A percentile compares a stretch with the other conserved stretches of the same genome.
phyloP scores from a whole-genome alignment of 148 eudicot species.

The Spergularia bocconei region DNA sequence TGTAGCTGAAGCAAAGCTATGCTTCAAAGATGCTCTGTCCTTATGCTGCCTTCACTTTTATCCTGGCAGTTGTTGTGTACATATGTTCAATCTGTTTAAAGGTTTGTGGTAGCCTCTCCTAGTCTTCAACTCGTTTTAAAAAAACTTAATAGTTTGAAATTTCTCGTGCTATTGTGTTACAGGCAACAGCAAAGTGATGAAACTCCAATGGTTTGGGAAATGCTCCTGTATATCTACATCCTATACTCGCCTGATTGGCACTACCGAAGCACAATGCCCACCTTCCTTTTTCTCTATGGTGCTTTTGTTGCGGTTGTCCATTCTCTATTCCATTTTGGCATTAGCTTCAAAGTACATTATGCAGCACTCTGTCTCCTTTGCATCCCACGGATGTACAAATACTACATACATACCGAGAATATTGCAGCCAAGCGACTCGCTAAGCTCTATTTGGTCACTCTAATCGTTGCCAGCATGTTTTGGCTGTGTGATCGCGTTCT shows the following conservation, averaged over 20 bases:
- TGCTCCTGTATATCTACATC: slow-evolving; percentile 76
- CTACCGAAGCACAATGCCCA: slow-evolving; percentile 78
- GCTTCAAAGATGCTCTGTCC: too few relatives aligned
- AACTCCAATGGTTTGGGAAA: slow-evolving; percentile 90
- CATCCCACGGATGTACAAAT: slow-evolving; percentile 82
- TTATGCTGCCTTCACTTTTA: too few relatives aligned
- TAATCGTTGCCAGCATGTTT: slow-evolving; percentile 46
- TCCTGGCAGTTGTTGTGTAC: too few relatives aligned
- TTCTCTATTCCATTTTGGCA: slow-evolving; percentile 45
- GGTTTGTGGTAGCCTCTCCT: too few relatives aligned
- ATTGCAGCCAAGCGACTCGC: slow-evolving; percentile 61
- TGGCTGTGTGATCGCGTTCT: slow-evolving; percentile 61
- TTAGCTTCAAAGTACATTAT: slow-evolving; percentile 61
- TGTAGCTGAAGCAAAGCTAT: too few relatives aligned
- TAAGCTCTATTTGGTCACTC: slow-evolving; percentile 46
- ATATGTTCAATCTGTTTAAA: too few relatives aligned
- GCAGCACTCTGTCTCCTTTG: slow-evolving; percentile 62
- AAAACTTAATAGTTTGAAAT: neutral
- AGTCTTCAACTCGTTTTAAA: too few relatives aligned
- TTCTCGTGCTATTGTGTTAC: neutral
- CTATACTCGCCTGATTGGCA: slow-evolving; percentile 92
- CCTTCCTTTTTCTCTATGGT: slow-evolving; percentile 66
- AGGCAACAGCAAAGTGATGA: slow-evolving; percentile 84
- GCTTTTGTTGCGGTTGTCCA: slow-evolving; percentile 52
- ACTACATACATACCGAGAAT: slow-evolving; percentile 54